phyloP scores from a whole-genome alignment of 2,329 filamentous ascomycete genomes.

The Hymenoscyphus linearis region DNA sequence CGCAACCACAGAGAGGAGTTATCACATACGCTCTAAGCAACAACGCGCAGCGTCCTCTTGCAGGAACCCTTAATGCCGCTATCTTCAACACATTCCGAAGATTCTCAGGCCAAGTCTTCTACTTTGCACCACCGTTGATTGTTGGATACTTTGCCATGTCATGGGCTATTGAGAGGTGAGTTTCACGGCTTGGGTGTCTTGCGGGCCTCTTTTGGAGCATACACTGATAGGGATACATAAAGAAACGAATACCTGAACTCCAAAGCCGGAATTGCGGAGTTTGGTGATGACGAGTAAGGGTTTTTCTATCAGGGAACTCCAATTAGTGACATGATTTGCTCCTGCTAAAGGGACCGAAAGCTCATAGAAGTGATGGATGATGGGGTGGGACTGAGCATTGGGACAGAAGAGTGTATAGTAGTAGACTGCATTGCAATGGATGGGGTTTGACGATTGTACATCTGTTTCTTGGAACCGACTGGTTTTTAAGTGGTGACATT shows the following conservation, averaged over 20 bases:
- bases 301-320: slow-evolving; percentile 11
- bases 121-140: slow-evolving; percentile 75
- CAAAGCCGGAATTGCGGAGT: slow-evolving; percentile 61
- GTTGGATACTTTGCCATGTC: slow-evolving; percentile 76
- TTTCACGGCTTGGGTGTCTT: slow-evolving; percentile 15
- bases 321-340: slow-evolving; percentile 25
- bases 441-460: slow-evolving; percentile 10
- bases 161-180: slow-evolving; percentile 89
- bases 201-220: background rate
- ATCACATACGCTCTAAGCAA: slow-evolving; percentile 69
- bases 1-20: slow-evolving; percentile 58
- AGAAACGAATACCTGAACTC: slow-evolving; percentile 81
- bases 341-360: slow-evolving; percentile 14
- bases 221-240: slow-evolving; percentile 5
- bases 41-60: slow-evolving; percentile 86
- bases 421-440: slow-evolving; percentile 26
- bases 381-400: slow-evolving; percentile 11
- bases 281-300: slow-evolving; percentile 37
- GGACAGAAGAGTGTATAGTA: slow-evolving; percentile 25
- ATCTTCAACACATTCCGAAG: slow-evolving; percentile 95
- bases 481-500: background rate
- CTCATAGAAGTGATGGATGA: slow-evolving; percentile 12
- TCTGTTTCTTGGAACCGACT: background rate
- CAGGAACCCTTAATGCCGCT: slow-evolving; percentile 70
- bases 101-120: slow-evolving; percentile 80